phyloP scores from a whole-genome alignment of 2,329 filamentous ascomycete species.

The Curvularia sp. region DNA sequence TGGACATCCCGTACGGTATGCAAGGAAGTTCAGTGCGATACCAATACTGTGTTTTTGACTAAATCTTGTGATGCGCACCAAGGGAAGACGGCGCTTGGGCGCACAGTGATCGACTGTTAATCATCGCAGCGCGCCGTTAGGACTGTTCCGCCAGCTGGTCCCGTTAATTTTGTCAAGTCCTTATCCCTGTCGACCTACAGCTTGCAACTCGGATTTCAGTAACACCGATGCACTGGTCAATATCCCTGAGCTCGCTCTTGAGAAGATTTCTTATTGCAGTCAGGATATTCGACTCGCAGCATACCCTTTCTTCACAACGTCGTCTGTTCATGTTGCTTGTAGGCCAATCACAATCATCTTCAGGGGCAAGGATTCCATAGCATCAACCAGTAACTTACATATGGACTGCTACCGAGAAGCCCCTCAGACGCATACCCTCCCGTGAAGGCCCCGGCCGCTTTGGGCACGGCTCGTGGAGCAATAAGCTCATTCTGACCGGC shows the following conservation, averaged over 20 bases:
- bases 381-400: not conserved
- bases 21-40: not conserved
- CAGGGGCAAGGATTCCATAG: not conserved
- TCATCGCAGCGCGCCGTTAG: not conserved
- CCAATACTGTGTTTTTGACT: not conserved
- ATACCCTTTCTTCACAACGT: not conserved
- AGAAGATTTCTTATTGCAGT: not conserved
- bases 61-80: not conserved
- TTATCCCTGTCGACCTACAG: not conserved
- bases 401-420: not conserved
- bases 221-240: conserved; percentile 2
- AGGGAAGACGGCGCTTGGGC: not conserved
- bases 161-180: not conserved
- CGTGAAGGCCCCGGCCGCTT: conserved; percentile 5
- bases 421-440: conserved; percentile 3
- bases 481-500: conserved; percentile 37
- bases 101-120: not conserved
- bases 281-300: not conserved
- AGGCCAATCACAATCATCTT: conserved; percentile 2
- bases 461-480: conserved; percentile 26
- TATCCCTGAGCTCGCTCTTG: not conserved
- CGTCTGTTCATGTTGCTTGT: not conserved
- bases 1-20: not conserved
- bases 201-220: conserved; percentile 1
- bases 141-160: not conserved